Evolutionary conservation across 352 stramenopile species (phyloP).

Genomic region (Globisporangium heterothallicum): DNA sequence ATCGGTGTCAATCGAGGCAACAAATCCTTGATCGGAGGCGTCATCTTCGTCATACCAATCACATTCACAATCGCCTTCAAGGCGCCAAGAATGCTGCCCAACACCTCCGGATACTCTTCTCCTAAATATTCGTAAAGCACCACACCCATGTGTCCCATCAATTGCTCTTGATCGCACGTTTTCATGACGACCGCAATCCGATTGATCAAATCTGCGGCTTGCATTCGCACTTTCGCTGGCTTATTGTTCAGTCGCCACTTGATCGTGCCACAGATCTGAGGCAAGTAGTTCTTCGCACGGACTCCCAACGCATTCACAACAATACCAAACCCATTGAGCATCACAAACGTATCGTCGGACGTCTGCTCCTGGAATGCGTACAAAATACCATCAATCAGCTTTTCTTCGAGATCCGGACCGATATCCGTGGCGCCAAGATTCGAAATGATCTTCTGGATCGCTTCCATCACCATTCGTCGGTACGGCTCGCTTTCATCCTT

Average conservation of each 20-base stretch:
- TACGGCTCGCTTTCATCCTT: slow-evolving; percentile 99
- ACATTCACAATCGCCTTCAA: slow-evolving; percentile 99
- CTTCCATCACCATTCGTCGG: slow-evolving; percentile 99
- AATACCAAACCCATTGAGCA: slow-evolving; percentile 98
- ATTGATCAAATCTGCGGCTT: slow-evolving; percentile 98
- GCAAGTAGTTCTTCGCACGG: slow-evolving; percentile 97
- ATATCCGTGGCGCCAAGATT: slow-evolving; percentile 97
- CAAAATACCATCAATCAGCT: slow-evolving; percentile 99
- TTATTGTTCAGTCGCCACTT: slow-evolving; percentile 99
- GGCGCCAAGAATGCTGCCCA: slow-evolving; percentile 97
- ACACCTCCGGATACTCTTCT: slow-evolving; percentile 99
- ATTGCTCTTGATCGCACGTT: slow-evolving; percentile 96
- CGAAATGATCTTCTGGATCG: slow-evolving; percentile 97
- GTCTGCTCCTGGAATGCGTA: slow-evolving; percentile 99
- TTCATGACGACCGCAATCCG: slow-evolving; percentile 99
- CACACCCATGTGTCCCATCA: slow-evolving; percentile 98
- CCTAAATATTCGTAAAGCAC: slow-evolving; percentile 99
- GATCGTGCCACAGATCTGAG: slow-evolving; percentile 98
- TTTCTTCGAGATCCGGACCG: slow-evolving; percentile 95
- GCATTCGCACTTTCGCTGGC: slow-evolving; percentile 97
- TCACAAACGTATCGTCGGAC: slow-evolving; percentile 91
- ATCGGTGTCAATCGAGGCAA: slow-evolving; percentile 98
- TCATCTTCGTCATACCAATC: slow-evolving; percentile 99
- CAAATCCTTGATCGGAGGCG: slow-evolving; percentile 97
- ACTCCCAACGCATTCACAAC: slow-evolving; percentile 97